Evolutionary conservation across 208 protist genomes (phyloP).

Genomic region (Acanthamoeba culbertsoni): DNA sequence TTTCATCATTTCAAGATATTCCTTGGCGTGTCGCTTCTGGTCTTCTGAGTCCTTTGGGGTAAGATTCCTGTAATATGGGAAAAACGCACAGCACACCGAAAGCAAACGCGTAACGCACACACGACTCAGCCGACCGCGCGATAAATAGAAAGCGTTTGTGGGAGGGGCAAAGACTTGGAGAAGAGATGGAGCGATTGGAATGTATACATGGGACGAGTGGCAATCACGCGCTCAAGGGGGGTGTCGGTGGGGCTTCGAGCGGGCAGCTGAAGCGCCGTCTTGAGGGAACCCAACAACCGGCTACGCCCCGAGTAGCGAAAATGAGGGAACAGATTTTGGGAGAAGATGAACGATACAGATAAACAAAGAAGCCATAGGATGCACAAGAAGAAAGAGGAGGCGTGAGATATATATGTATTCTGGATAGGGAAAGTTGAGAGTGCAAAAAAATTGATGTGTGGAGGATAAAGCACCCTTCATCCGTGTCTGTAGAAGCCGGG

Average conservation of each 20-base stretch:
- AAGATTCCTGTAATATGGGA: background rate
- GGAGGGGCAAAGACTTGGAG: background rate
- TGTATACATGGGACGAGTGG: background rate
- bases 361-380: background rate
- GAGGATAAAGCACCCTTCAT: background rate
- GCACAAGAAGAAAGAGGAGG: background rate
- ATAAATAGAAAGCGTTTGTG: background rate
- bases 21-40: background rate
- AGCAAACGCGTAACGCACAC: background rate
- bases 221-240: background rate
- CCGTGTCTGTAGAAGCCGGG: background rate
- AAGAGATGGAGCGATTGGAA: background rate
- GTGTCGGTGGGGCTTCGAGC: background rate
- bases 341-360: background rate
- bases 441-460: background rate
- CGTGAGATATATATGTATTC: background rate
- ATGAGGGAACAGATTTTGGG: background rate
- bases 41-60: background rate
- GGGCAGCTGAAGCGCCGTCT: background rate
- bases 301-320: background rate
- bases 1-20: slow-evolving; percentile 29
- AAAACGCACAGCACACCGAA: background rate
- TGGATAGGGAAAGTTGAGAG: background rate
- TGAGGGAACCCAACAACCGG: background rate
- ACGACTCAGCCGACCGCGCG: background rate